phyloP scores from a whole-genome alignment of 1,284 basidiomycete genomes.

The Cerioporus squamosus region DNA sequence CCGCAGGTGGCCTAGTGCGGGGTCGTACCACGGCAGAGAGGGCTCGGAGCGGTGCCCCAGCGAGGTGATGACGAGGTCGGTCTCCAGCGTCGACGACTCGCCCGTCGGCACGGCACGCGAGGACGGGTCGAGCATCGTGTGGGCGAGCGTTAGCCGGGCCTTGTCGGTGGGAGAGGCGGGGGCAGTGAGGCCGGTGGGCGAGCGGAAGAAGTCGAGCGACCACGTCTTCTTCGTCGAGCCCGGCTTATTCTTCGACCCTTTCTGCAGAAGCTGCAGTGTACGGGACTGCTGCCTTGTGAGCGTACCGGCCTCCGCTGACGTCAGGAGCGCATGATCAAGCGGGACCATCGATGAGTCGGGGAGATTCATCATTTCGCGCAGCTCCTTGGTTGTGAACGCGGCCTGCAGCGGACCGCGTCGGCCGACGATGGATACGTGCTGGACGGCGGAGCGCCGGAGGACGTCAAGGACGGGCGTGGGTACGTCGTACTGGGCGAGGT shows the following conservation, averaged over 20 bases:
- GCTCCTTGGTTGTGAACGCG: conserved; percentile 94
- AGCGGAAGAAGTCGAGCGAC: conserved; percentile 83
- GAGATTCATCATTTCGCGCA: conserved; percentile 88
- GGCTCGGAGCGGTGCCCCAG: conserved; percentile 87
- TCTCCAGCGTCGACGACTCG: conserved; percentile 52
- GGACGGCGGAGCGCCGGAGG: conserved; percentile 66
- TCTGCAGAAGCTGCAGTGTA: conserved; percentile 66
- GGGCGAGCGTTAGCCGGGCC: conserved; percentile 54
- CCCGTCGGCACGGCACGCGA: conserved; percentile 67
- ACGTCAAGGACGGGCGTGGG: conserved; percentile 78
- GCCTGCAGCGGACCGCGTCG: conserved; percentile 89
- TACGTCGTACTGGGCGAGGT: conserved; percentile 79
- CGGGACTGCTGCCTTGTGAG: conserved; percentile 71
- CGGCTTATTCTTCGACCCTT: conserved; percentile 61
- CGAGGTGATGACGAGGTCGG: conserved; percentile 86
- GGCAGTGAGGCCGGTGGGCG: conserved; percentile 58
- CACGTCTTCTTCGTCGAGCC: conserved; percentile 67
- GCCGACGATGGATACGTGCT: conserved; percentile 84
- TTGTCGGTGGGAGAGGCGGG: conserved; percentile 22
- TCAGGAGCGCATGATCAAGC: conserved; percentile 51
- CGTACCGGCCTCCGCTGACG: conserved; percentile 34
- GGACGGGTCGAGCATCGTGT: conserved; percentile 60
- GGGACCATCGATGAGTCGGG: conserved; percentile 73
- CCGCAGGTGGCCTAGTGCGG: conserved; percentile 56
- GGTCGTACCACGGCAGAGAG: conserved; percentile 54